phyloP scores from a whole-genome alignment of 495 filamentous ascomycete genomes.

The Astrocystis sublimbata region DNA sequence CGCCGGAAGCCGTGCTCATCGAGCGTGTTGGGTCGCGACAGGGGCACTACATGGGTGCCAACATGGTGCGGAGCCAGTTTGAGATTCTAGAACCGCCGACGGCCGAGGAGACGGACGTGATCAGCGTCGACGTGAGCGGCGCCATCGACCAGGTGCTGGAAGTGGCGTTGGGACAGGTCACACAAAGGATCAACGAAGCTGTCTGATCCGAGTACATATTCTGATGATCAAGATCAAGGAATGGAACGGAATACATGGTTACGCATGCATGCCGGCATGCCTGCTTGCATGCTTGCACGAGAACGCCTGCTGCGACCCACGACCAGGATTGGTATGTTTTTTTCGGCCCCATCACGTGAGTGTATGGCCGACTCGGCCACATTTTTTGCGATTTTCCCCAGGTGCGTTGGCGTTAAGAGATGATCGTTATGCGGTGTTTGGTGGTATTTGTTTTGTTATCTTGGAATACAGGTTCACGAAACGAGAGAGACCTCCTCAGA shows the following conservation, averaged over 20 bases:
- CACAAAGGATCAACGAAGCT: slow-evolving; percentile 39
- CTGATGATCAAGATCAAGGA: background rate
- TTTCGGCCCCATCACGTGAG: slow-evolving; percentile 14
- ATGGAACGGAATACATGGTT: background rate
- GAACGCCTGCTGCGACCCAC: slow-evolving; percentile 7
- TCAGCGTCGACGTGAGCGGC: slow-evolving; percentile 76
- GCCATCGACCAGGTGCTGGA: slow-evolving; percentile 65
- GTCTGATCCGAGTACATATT: slow-evolving; percentile 13
- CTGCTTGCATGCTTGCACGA: slow-evolving; percentile 4
- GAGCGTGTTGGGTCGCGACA: slow-evolving; percentile 70
- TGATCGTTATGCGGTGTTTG: slow-evolving; percentile 1
- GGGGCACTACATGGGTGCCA: slow-evolving; percentile 94
- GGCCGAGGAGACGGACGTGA: slow-evolving; percentile 76
- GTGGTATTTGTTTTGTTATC: background rate
- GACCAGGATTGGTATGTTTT: slow-evolving; percentile 10
- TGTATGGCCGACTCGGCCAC: background rate
- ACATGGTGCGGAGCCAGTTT: slow-evolving; percentile 96
- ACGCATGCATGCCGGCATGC: slow-evolving; percentile 10
- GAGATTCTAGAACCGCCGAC: slow-evolving; percentile 79
- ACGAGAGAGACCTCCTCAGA: background rate
- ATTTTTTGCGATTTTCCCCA: slow-evolving; percentile 11
- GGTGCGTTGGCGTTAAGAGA: slow-evolving; percentile 9
- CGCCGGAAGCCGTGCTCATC: slow-evolving; percentile 70
- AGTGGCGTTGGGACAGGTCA: slow-evolving; percentile 58
- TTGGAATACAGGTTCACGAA: background rate